Conservation (phyloP, 495 filamentous ascomycete genomes). For the Xylaria acuta region DNA sequence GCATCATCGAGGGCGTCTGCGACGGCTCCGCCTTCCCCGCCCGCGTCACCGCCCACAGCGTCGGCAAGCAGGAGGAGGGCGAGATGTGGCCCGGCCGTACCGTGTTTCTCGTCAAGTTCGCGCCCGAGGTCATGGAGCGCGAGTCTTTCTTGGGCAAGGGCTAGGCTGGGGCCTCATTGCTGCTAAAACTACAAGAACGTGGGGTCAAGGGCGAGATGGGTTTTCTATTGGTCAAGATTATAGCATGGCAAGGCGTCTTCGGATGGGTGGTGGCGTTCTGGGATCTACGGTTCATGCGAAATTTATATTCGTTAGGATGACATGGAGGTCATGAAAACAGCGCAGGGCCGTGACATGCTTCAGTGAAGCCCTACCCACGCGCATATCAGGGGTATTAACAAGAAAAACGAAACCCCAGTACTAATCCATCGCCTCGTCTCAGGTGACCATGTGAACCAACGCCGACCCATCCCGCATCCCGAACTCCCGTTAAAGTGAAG, state of each 20-base stretch:
- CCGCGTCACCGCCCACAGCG: slow-evolving; percentile 89
- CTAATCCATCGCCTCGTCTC: neutral
- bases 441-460: neutral
- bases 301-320: neutral
- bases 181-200: neutral
- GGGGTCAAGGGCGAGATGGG: slow-evolving; percentile 1
- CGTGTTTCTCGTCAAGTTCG: slow-evolving; percentile 92
- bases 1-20: slow-evolving; percentile 93
- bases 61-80: slow-evolving; percentile 73
- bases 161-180: slow-evolving; percentile 26
- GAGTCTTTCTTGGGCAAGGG: slow-evolving; percentile 68
- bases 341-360: neutral
- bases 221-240: slow-evolving; percentile 11
- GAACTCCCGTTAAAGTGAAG: neutral
- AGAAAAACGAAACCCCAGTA: neutral
- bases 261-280: slow-evolving; percentile 28
- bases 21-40: slow-evolving; percentile 90
- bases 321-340: neutral
- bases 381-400: neutral
- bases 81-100: slow-evolving; percentile 94
- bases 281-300: neutral
- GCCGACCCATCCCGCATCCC: neutral
- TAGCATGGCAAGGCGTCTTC: slow-evolving; percentile 41
- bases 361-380: neutral
- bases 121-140: slow-evolving; percentile 84